These are phyloP conservation scores for Saksenaea vasiformis DNA, from an alignment of 371 early-diverging fungal genomes.

Conservation along the genomic window DNA sequence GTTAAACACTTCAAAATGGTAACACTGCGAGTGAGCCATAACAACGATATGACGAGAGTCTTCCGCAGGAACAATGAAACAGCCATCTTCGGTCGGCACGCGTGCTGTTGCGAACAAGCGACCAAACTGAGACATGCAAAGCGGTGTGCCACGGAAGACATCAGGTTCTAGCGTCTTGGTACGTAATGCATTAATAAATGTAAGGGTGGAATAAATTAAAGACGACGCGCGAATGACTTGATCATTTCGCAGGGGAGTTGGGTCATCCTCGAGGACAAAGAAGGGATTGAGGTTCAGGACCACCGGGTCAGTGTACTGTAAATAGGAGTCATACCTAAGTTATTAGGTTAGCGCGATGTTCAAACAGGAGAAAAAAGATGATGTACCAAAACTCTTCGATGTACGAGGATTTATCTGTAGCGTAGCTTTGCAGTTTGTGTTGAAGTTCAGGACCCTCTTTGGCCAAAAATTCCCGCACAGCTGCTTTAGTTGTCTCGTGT, in stretches of 20 bases:
- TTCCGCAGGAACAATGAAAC: slow-evolving; percentile 50
- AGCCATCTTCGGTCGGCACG: slow-evolving; percentile 57
- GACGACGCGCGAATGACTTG: slow-evolving; percentile 55
- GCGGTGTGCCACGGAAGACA: slow-evolving; percentile 63
- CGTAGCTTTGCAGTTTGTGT: slow-evolving; percentile 68
- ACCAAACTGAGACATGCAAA: slow-evolving; percentile 70
- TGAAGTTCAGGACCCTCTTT: slow-evolving; percentile 80
- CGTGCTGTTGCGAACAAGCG: slow-evolving; percentile 65
- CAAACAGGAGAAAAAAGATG: neutral
- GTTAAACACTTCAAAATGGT: slow-evolving; percentile 69
- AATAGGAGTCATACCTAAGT: slow-evolving; percentile 52
- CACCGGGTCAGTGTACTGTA: slow-evolving; percentile 47
- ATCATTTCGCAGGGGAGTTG: slow-evolving; percentile 51
- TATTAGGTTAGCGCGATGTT: neutral
- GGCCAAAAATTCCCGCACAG: slow-evolving; percentile 71
- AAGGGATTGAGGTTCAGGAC: slow-evolving; percentile 57
- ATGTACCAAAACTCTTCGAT: slow-evolving; percentile 59
- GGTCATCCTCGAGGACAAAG: slow-evolving; percentile 56
- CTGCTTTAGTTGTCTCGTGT: slow-evolving; percentile 59
- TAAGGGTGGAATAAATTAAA: slow-evolving; percentile 53
- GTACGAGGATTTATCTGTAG: slow-evolving; percentile 56
- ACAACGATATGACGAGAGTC: slow-evolving; percentile 64
- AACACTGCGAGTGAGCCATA: slow-evolving; percentile 65
- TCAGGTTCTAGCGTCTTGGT: slow-evolving; percentile 63
- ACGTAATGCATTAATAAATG: slow-evolving; percentile 49